These are phyloP conservation scores for Cordyceps farinosa DNA, from an alignment of 2,329 filamentous ascomycete species.

Conservation along the genomic window DNA sequence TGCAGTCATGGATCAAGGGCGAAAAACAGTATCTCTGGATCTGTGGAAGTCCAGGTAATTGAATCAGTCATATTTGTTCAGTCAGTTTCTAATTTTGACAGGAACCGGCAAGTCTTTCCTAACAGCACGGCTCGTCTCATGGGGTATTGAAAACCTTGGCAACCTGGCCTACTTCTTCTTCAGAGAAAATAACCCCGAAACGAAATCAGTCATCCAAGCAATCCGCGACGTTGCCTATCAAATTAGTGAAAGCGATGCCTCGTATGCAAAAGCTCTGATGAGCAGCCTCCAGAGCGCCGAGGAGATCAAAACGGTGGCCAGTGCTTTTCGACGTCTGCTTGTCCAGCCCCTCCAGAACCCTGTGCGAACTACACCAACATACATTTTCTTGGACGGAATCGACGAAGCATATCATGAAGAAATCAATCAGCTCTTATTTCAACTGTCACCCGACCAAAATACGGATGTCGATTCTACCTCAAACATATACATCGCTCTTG, in stretches of 20 bases:
- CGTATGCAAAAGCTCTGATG: conserved; percentile 41
- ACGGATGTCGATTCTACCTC: conserved; percentile 20
- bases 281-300: conserved; percentile 34
- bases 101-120: conserved; percentile 46
- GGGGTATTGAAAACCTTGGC: conserved; percentile 32
- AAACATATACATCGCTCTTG: conserved; percentile 36
- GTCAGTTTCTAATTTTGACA: conserved; percentile 10
- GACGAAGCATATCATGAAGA: conserved; percentile 42
- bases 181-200: conserved; percentile 44
- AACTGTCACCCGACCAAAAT: conserved; percentile 30
- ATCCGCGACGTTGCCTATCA: conserved; percentile 46
- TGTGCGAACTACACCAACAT: conserved; percentile 33
- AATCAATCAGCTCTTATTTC: conserved; percentile 34
- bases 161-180: conserved; percentile 46
- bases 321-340: conserved; percentile 41
- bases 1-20: conserved; percentile 37
- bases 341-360: conserved; percentile 35
- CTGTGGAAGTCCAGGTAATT: conserved; percentile 39
- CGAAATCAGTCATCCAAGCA: conserved; percentile 42
- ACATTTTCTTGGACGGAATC: conserved; percentile 45
- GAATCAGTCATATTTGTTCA: neutral
- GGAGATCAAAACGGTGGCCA: conserved; percentile 42
- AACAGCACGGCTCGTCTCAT: conserved; percentile 41
- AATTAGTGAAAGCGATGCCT: conserved; percentile 42
- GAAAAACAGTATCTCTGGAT: conserved; percentile 42